Evolutionary conservation across 768 basidiomycete species (phyloP), one percentile per base, ranked within the genome.

Genomic region (Pisolithus orientalis): DNA sequence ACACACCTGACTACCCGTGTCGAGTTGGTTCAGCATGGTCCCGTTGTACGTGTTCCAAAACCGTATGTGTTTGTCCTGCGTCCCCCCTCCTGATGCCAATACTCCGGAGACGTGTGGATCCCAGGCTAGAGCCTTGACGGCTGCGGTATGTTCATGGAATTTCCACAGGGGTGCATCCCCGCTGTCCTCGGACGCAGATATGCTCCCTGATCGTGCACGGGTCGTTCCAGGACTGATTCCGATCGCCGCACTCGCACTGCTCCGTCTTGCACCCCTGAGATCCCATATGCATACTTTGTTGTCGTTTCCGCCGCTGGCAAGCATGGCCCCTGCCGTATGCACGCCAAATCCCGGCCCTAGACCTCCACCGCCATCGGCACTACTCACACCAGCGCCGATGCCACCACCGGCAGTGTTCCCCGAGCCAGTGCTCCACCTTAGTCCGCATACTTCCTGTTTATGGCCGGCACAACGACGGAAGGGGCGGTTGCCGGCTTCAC

Each of bases 271-370:
- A 8, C 86, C 88, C 51, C 89, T 77, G 50, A 92, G 71, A 64
- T 97, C 94, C 91, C 94, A 99, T 49, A 99, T 93, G 61, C 91
- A 93, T 16, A 99, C 90, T 72, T 97, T 97, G 72, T 99, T 99
- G 70, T 99, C 95, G 65, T 99, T 99, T 0, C 95, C 95, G 2
- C 95, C 95, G 58, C 88, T 92, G 3, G 95, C 95, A 4, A 99
- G 79, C 29, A 77, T 77, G 7, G 84, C 84, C 7, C 66, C 65
- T 57, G 56, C 65, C 59, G 51, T 65, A 57, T 1, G 65, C 60
- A 40, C 65, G 57, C 61, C 61, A 16, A 59, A 55, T 3, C 56
- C 63, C 2, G 46, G 32, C 9, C 70, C 40, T 73, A 75, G 39
- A 29, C 52, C 57, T 47, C 64, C 65, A 14, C 62, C 69, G 27